A percentile compares a stretch with the other conserved stretches of the same genome.
Evolutionary conservation across 495 filamentous ascomycete species (phyloP).

Genomic region (Penicillium argentinense): DNA sequence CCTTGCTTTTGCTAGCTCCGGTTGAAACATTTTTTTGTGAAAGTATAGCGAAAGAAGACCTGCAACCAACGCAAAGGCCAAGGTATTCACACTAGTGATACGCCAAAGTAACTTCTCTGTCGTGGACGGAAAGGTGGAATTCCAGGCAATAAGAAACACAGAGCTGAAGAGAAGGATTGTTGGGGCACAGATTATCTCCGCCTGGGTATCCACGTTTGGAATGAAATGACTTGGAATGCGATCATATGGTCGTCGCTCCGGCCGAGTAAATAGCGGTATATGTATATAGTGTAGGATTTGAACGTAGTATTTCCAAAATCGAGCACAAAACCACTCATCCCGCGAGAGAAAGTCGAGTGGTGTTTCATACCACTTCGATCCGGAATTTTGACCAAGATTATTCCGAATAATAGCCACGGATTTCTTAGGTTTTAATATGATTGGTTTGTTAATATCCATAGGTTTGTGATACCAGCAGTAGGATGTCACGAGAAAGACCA

Average conservation of each 20-base stretch:
- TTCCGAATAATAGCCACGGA: not conserved
- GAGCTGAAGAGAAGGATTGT: constrained; percentile 15
- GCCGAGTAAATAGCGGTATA: constrained; percentile 15
- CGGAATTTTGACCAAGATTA: not conserved
- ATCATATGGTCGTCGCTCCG: constrained; percentile 14
- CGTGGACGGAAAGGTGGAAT: constrained; percentile 22
- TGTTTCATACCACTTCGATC: constrained; percentile 14
- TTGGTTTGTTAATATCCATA: constrained; percentile 22
- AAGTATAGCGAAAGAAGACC: not conserved
- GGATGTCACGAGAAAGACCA: constrained; percentile 39
- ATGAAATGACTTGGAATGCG: constrained; percentile 18
- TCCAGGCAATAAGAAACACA: constrained; percentile 34
- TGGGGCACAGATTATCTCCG: constrained; percentile 13
- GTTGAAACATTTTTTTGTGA: not conserved
- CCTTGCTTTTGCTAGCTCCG: not conserved
- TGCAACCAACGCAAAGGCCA: constrained; percentile 11
- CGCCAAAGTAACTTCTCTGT: constrained; percentile 31
- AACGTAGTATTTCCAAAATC: constrained; percentile 20
- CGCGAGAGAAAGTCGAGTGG: constrained; percentile 25
- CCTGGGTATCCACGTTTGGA: constrained; percentile 3
- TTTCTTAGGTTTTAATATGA: not conserved
- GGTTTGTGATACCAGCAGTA: constrained; percentile 46
- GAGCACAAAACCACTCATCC: constrained; percentile 17
- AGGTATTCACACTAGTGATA: constrained; percentile 13
- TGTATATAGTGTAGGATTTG: constrained; percentile 17